Evolutionary conservation across 2,329 filamentous ascomycete genomes (phyloP).

Genomic region (Penicillium sp.): DNA sequence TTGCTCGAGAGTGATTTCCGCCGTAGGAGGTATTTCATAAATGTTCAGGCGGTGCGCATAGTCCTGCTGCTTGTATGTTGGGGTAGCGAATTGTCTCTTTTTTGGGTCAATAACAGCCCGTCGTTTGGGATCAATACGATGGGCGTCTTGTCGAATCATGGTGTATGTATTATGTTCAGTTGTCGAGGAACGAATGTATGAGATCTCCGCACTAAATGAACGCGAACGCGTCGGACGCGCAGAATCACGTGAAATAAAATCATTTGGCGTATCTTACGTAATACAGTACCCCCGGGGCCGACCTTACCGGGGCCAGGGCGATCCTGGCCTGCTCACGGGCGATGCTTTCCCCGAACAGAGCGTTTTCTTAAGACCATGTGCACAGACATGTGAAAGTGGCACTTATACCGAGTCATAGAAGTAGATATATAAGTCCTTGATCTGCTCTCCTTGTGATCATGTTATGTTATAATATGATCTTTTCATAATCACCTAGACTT

Average conservation of each 20-base stretch:
- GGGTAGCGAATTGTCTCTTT: slow-evolving; percentile 75
- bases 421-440: background rate
- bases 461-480: no score
- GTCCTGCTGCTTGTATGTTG: slow-evolving; percentile 64
- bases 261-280: background rate
- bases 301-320: no score
- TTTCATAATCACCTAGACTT: background rate
- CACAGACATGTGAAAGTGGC: slow-evolving; percentile 11
- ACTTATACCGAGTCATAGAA: background rate
- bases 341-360: background rate
- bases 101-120: slow-evolving; percentile 68
- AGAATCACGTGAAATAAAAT: slow-evolving; percentile 8
- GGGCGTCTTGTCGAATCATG: slow-evolving; percentile 40
- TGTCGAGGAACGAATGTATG: background rate
- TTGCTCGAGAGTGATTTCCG: slow-evolving; percentile 89
- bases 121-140: slow-evolving; percentile 55
- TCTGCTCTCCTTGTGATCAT: background rate
- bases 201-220: slow-evolving; percentile 14
- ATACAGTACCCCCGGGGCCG: background rate
- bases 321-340: no score
- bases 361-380: background rate
- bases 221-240: slow-evolving; percentile 20
- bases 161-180: slow-evolving; percentile 1
- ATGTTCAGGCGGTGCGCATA: slow-evolving; percentile 88
- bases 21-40: slow-evolving; percentile 77